A percentile compares a stretch with the other conserved stretches of the same genome.
These are phyloP conservation scores for Peniophora sp. DNA, from an alignment of 1,284 basidiomycete genomes.

Conservation along the genomic window DNA sequence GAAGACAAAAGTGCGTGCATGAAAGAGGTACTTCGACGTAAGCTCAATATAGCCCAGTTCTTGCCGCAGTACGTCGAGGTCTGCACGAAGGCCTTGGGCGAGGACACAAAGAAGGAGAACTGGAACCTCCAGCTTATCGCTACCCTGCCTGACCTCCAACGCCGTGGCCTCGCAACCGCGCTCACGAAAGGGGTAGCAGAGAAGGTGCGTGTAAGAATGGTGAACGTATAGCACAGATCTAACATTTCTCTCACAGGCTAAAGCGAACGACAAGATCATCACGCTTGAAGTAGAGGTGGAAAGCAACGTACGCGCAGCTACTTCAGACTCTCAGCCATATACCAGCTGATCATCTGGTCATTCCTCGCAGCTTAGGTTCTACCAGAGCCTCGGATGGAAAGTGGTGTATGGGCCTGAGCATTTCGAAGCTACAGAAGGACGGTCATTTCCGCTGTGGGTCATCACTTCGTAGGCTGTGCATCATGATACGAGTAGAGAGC, in stretches of 20 bases:
- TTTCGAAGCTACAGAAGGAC: not conserved
- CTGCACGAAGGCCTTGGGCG: constrained; percentile 7
- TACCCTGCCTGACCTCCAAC: constrained; percentile 10
- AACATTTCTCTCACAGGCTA: not conserved
- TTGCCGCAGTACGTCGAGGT: constrained; percentile 10
- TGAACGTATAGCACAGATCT: too few relatives aligned
- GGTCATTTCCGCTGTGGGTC: not conserved
- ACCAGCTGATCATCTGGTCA: too few relatives aligned
- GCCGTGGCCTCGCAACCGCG: constrained; percentile 7
- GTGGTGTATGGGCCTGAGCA: not conserved
- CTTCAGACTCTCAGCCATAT: too few relatives aligned
- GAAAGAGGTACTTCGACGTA: not conserved
- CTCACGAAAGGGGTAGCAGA: constrained; percentile 6
- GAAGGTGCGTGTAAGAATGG: not conserved
- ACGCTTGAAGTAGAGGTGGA: not conserved
- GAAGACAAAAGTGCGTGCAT: constrained; percentile 7
- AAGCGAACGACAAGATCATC: not conserved
- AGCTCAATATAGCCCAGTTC: constrained; percentile 8
- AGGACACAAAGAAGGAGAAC: constrained; percentile 9
- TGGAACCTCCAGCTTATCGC: constrained; percentile 15
- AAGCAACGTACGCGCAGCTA: not conserved
- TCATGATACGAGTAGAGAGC: too few relatives aligned
- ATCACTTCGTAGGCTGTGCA: not conserved
- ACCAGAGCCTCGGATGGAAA: not conserved
- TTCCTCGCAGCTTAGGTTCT: not conserved